Evolutionary conservation across 306 rosid genomes (phyloP), one percentile per base, ranked within the genome.

Genomic region (Vigna hirtella): DNA sequence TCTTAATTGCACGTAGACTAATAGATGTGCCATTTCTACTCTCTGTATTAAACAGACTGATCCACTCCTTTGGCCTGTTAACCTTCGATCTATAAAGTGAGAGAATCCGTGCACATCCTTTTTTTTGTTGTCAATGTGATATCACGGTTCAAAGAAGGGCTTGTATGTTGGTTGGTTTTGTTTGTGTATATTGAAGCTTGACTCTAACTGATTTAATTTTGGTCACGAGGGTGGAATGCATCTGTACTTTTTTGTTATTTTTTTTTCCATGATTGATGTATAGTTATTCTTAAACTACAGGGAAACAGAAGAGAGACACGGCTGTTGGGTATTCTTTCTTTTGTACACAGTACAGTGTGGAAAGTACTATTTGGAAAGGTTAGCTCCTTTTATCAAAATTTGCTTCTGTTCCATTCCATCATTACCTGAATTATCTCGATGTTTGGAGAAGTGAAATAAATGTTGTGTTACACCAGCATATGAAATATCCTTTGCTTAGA

Each of bases 301-400:
- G 98, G 98, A 84, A 95, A 95, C 81, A 88, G 98, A 84, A 93
- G 96, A 90, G 99, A 95, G 87, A 95, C 98, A 55, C 86, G 98
- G 28, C 77, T 95, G 82, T 66, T 93, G 78, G 97, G 98, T 32
- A 93, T 95, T 83, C 93, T 95, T 38, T 92, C 98, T 57, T 95
- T 95, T 83, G 96, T 95, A 49, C 98, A 95, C 88, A 95, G 96
- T 90, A 93, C 99, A 20, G 97, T 95, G 20, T 95, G 99, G 99
- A 95, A 95, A 90, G 97, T 93, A 55, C 77, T 95, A 74, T 95
- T 95, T 73, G 99, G 99, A 79, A 95, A 95, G 96, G 98, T 95
- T 64, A 82, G 83, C 64, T 3, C 52, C 30, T 79, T 70, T 48
- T 48, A 11, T 45, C 72, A 76, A 13, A 36, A 16, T 30, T 40